Conservation (phyloP, 148 eudicot species). For the Chenopodium berlandieri region DNA sequence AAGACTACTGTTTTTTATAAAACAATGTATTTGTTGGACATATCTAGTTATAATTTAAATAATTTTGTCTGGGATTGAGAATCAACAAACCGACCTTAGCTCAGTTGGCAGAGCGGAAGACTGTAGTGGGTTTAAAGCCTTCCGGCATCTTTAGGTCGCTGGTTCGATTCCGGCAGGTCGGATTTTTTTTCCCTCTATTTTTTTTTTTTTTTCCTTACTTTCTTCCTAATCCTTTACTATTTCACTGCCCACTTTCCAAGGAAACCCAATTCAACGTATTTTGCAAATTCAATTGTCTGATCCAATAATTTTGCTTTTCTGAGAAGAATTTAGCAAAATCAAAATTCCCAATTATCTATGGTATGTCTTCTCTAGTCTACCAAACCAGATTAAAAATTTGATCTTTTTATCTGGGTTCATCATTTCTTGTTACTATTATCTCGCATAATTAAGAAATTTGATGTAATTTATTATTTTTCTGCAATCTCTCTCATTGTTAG, state of each 20-base stretch:
- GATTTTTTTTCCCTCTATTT: conserved; percentile 11
- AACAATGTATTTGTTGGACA: too few relatives aligned
- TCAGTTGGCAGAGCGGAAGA: conserved; percentile 43
- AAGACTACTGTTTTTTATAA: too few relatives aligned
- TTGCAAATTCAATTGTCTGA: neutral
- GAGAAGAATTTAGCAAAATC: neutral
- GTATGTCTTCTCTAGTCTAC: neutral
- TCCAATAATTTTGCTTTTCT: neutral
- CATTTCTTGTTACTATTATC: neutral
- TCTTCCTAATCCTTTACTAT: too few relatives aligned
- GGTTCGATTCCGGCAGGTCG: conserved; percentile 82
- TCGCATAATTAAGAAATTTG: neutral
- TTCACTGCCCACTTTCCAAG: neutral
- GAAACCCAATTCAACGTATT: neutral
- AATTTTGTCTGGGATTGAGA: rapidly evolving
- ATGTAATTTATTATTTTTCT: neutral
- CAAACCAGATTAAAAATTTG: neutral
- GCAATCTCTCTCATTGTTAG: neutral
- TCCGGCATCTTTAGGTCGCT: conserved; percentile 52
- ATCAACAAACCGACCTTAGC: conserved; percentile 27
- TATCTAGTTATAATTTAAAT: too few relatives aligned
- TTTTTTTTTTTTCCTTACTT: too few relatives aligned
- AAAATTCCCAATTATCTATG: conserved; percentile 8
- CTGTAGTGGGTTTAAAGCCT: conserved; percentile 24
- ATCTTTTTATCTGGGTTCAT: neutral